Percentiles rank a stretch among this genome's conserved stretches.
Conservation (phyloP, 2,329 filamentous ascomycete species). For the Apiospora phragmitis region DNA sequence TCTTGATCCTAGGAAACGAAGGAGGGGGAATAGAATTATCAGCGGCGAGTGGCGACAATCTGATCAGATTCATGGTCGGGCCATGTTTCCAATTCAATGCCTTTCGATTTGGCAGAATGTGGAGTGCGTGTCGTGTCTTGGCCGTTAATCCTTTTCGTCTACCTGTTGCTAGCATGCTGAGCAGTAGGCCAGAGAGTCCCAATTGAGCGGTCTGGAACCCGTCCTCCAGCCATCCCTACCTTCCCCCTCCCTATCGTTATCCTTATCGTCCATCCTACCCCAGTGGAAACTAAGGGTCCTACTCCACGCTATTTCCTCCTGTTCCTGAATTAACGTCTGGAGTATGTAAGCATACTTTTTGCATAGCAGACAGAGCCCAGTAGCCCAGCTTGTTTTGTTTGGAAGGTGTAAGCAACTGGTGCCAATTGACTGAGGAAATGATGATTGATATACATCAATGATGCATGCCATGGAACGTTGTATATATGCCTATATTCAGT, state of each 20-base stretch:
- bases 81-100: constrained; percentile 3
- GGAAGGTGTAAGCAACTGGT: neutral
- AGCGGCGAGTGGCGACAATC: neutral
- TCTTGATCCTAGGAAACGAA: neutral
- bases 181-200: neutral
- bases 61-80: constrained; percentile 8
- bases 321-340: neutral
- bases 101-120: neutral
- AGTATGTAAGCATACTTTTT: neutral
- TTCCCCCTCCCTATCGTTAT: neutral
- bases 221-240: neutral
- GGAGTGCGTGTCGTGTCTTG: constrained; percentile 7
- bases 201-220: neutral
- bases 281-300: neutral
- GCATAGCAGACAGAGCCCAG: no score
- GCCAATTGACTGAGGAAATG: neutral
- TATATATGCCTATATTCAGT: neutral
- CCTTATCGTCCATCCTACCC: neutral
- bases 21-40: neutral
- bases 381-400: neutral
- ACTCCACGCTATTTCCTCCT: neutral
- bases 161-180: neutral
- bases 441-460: neutral
- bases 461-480: neutral
- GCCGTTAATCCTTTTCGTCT: neutral